These are phyloP conservation scores for Dissophora ornata DNA, from an alignment of 192 early-diverging fungal genomes.

Conservation along the genomic window DNA sequence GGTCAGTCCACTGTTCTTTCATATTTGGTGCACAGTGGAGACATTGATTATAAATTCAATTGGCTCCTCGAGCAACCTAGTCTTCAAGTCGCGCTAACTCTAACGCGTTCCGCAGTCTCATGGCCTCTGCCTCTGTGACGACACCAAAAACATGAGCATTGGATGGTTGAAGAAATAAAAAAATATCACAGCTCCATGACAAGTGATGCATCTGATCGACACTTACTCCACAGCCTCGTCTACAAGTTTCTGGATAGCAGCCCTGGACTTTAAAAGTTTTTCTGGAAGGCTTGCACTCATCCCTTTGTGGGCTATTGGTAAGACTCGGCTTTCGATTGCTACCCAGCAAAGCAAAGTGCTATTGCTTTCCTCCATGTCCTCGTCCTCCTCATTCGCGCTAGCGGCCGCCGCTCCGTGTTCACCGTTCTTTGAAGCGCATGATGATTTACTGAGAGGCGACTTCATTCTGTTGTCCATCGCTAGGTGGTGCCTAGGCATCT, in stretches of 20 bases:
- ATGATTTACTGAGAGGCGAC: background rate
- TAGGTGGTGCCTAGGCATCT: background rate
- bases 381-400: background rate
- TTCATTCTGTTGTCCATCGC: constrained; percentile 1
- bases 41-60: no score
- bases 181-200: background rate
- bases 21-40: no score
- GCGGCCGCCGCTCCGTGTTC: no score
- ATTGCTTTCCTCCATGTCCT: constrained; percentile 1
- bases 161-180: constrained; percentile 8
- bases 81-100: constrained; percentile 37
- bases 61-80: constrained; percentile 23
- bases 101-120: constrained; percentile 23
- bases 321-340: constrained; percentile 21
- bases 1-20: background rate
- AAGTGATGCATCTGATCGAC: no score
- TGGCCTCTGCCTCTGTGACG: constrained; percentile 42
- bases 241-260: background rate
- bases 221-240: background rate
- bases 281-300: background rate
- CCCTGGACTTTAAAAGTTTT: background rate
- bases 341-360: background rate
- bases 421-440: constrained; percentile 1
- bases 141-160: no score
- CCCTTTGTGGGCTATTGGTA: constrained; percentile 18